phyloP scores from a whole-genome alignment of 768 basidiomycete species.

The Kwoniella botswanensis region DNA sequence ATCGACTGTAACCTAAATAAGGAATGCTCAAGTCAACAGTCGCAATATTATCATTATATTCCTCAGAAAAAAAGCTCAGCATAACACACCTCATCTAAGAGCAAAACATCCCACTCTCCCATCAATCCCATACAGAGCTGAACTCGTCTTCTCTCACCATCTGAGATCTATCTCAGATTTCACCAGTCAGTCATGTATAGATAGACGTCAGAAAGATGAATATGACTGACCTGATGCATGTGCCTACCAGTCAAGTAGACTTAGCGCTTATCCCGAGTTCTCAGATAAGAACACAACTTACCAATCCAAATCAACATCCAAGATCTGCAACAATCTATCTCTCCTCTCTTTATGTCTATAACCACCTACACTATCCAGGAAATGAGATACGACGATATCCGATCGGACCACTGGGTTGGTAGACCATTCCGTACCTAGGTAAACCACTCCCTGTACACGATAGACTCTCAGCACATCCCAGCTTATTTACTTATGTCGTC shows the following conservation, averaged over 20 bases:
- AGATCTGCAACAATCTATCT: slow-evolving; percentile 81
- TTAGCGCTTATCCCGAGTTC: too few species aligned
- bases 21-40: neutral
- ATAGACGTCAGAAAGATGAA: neutral
- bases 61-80: neutral
- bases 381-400: slow-evolving; percentile 89
- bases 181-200: neutral
- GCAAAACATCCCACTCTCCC: slow-evolving; percentile 87
- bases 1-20: slow-evolving; percentile 84
- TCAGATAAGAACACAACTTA: slow-evolving; percentile 28
- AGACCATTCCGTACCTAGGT: slow-evolving; percentile 96
- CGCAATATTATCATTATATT: neutral
- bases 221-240: slow-evolving; percentile 33
- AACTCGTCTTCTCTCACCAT: slow-evolving; percentile 90
- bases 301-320: slow-evolving; percentile 92
- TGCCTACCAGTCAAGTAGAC: slow-evolving; percentile 16
- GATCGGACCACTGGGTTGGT: slow-evolving; percentile 95
- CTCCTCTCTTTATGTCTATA: slow-evolving; percentile 89
- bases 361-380: slow-evolving; percentile 96
- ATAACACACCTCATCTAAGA: slow-evolving; percentile 81
- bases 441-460: slow-evolving; percentile 68
- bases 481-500: too few species aligned
- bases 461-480: neutral
- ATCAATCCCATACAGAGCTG: slow-evolving; percentile 97
- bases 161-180: slow-evolving; percentile 78